Evolutionary conservation across 2,329 filamentous ascomycete species (phyloP), one percentile per base, ranked within the genome.

Genomic region (Ascocoryne sarcoides): DNA sequence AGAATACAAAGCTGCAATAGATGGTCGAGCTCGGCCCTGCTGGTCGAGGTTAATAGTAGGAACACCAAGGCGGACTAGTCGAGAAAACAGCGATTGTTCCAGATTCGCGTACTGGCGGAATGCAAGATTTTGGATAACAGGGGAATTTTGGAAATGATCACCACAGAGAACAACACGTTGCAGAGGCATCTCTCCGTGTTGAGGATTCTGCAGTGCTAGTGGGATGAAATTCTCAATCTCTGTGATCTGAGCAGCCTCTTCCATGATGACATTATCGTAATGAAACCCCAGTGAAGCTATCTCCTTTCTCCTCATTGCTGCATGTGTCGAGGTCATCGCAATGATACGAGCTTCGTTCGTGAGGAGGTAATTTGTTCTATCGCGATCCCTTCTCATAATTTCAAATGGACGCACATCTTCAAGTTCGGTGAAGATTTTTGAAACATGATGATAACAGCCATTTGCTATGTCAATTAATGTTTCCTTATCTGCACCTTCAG

Each of bases 311-410:
- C 88, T 79, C 74, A 98, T 98, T 1, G 92, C 92, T 4, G 92
- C 93, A 62, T 98, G 92, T 0, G 93, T 98, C 3, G 89, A 93
- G 14, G 92, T 98, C 93, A 98, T 98, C 43, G 92, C 93, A 49
- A 98, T 82, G 47, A 98, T 92, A 26, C 92, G 82, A n/a, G 93
- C 93, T 63, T 96, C 90, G 55, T 88, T 95, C 4, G 88, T 83
- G 23, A 98, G 75, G 4, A 98, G 76, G 57, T 98, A 98, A 61
- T 96, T 96, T 37, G 89, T 84, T 65, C 93, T 95, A 60, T 98
- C 92, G 26, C 84, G 80, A 48, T 89, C 84, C 40, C 83, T 82
- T 37, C 88, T 79, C 41, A 98, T 66, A 37, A 98, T 89, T 65
- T 98, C 92, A 57, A 98, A 98, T 0, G 92, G 93, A 52, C 89